A percentile compares a stretch with the other conserved stretches of the same genome.
Conservation (phyloP, 495 filamentous ascomycete species). For the Neurospora sp. region DNA sequence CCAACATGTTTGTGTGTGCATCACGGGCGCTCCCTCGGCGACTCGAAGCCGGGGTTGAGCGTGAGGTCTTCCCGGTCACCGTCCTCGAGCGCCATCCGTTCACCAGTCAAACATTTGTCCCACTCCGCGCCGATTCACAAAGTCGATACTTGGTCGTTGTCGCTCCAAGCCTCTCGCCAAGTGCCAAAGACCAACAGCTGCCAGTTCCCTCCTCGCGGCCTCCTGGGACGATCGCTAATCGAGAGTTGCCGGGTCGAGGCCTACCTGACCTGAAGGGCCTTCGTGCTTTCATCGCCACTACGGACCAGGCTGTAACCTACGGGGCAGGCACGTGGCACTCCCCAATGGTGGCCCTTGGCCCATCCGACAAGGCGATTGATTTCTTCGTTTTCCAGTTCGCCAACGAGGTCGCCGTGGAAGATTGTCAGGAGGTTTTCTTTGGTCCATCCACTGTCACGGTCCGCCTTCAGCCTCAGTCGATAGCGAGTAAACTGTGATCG, state of each 20-base stretch:
- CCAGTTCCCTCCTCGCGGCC: conserved; percentile 1
- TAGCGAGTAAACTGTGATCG: background rate
- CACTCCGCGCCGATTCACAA: conserved; percentile 47
- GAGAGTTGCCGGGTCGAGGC: conserved; percentile 42
- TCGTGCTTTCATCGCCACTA: conserved; percentile 70
- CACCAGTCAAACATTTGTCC: conserved; percentile 88
- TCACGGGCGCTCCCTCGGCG: conserved; percentile 39
- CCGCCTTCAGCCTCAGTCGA: background rate
- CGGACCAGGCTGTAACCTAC: conserved; percentile 82
- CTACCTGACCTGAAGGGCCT: conserved; percentile 63
- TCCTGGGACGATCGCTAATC: background rate
- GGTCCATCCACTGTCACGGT: conserved; percentile 24
- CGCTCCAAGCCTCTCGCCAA: conserved; percentile 54
- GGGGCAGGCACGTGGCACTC: conserved; percentile 92
- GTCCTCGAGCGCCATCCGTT: conserved; percentile 91
- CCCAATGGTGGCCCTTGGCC: conserved; percentile 84
- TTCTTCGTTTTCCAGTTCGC: conserved; percentile 86
- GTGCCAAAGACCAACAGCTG: conserved; percentile 22
- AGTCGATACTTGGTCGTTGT: conserved; percentile 78
- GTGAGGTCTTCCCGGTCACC: conserved; percentile 49
- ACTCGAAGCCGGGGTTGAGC: background rate
- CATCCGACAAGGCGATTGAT: conserved; percentile 46
- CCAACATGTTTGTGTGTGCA: conserved; percentile 86
- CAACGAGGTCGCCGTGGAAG: conserved; percentile 75
- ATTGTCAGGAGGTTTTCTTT: conserved; percentile 76